phyloP scores from a whole-genome alignment of 225 moss, liverwort and hornwort genomes.

The Climacium dendroides region DNA sequence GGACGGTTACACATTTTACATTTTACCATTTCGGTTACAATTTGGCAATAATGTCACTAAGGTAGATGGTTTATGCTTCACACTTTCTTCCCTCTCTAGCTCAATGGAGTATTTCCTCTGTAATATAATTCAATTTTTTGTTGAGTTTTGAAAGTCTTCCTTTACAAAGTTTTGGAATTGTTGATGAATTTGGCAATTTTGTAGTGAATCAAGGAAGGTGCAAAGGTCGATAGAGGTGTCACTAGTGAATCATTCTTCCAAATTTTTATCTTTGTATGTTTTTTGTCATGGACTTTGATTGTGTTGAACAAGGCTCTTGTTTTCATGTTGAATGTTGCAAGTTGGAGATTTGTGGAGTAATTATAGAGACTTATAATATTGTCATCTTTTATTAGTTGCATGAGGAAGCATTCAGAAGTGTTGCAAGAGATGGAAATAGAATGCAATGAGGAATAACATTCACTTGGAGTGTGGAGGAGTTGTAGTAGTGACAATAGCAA shows the following conservation, averaged over 20 bases:
- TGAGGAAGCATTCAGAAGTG: neutral
- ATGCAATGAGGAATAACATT: neutral
- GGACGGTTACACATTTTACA: neutral
- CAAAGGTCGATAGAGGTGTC: neutral
- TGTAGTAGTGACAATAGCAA: neutral
- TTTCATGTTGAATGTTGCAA: neutral
- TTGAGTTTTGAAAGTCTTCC: neutral
- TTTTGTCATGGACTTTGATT: neutral
- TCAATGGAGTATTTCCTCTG: neutral
- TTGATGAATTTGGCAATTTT: neutral
- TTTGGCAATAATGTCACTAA: neutral
- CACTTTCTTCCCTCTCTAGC: neutral
- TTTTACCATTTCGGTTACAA: neutral
- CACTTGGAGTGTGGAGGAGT: neutral
- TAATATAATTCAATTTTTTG: neutral
- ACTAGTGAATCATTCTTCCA: neutral
- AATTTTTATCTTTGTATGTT: neutral
- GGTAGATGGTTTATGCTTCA: neutral
- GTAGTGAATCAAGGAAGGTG: neutral
- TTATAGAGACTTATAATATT: neutral
- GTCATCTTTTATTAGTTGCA: neutral
- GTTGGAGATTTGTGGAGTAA: neutral
- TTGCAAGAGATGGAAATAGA: neutral
- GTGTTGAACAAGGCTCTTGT: neutral
- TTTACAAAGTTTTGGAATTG: neutral